A percentile compares a stretch with the other conserved stretches of the same genome.
Conservation (phyloP, 1,139 yeast species). For the Zygosaccharomyces pseudobailii region DNA sequence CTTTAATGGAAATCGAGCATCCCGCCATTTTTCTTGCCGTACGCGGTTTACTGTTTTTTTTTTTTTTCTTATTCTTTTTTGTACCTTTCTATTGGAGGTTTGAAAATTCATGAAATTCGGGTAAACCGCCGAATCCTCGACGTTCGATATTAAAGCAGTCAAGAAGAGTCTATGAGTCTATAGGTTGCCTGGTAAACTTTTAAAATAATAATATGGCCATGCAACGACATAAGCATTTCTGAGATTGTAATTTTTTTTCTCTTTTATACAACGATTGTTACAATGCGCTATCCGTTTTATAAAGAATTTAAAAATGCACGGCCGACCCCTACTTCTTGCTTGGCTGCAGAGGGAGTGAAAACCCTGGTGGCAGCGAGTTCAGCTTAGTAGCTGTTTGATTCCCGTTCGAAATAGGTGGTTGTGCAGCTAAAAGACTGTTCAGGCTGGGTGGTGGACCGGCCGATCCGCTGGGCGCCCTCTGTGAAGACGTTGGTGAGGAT, state of each 20-base stretch:
- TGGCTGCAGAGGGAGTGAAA: constrained; percentile 35
- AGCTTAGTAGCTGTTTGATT: constrained; percentile 4
- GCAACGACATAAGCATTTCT: background rate
- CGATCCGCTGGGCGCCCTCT: background rate
- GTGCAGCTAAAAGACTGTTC: background rate
- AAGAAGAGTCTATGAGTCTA: too few species aligned
- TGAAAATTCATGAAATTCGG: background rate
- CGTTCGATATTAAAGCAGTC: too few species aligned
- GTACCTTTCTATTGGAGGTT: background rate
- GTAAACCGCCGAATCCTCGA: background rate
- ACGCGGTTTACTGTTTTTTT: background rate
- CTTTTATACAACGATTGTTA: background rate
- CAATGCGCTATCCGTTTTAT: background rate
- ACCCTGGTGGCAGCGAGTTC: constrained; percentile 34
- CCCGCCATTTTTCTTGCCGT: background rate
- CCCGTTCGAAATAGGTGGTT: background rate
- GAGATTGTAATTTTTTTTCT: background rate
- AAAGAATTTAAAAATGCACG: background rate
- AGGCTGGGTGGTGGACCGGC: constrained; percentile 3
- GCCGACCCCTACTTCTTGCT: constrained; percentile 14
- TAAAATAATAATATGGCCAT: background rate
- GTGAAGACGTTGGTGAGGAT: constrained; percentile 12
- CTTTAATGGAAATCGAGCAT: background rate
- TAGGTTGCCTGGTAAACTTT: too few species aligned
- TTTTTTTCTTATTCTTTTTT: background rate